Evolutionary conservation across 805 yeast genomes (phyloP).

Genomic region (Brettanomyces anomalus): DNA sequence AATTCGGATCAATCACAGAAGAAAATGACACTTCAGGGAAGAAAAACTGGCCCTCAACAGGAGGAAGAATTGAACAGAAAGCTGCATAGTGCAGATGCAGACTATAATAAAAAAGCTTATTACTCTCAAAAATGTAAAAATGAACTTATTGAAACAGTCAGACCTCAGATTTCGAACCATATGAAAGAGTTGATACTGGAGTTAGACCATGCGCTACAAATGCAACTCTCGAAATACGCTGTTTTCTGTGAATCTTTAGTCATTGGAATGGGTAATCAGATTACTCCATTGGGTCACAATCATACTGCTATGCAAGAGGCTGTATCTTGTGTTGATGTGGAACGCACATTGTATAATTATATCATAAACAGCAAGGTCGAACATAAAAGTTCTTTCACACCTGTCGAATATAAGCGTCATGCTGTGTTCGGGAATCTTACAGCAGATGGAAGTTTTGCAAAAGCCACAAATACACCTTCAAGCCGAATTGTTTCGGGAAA

Average conservation of each 20-base stretch:
- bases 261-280: slow-evolving; percentile 75
- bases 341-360: slow-evolving; percentile 68
- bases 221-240: slow-evolving; percentile 83
- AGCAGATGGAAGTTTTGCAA: slow-evolving; percentile 2
- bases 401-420: slow-evolving; percentile 66
- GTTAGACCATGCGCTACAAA: slow-evolving; percentile 80
- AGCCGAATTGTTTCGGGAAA: background rate
- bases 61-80: slow-evolving; percentile 83
- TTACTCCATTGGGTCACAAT: slow-evolving; percentile 56
- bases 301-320: slow-evolving; percentile 57
- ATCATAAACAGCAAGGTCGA: slow-evolving; percentile 29
- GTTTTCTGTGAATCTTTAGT: slow-evolving; percentile 78
- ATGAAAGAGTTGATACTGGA: slow-evolving; percentile 75
- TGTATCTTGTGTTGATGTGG: slow-evolving; percentile 75
- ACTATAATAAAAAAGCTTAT: slow-evolving; percentile 71
- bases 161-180: slow-evolving; percentile 69
- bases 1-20: slow-evolving; percentile 75
- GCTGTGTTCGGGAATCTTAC: slow-evolving; percentile 41
- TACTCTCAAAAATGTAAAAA: slow-evolving; percentile 65
- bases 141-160: slow-evolving; percentile 58
- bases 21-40: slow-evolving; percentile 70
- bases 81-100: slow-evolving; percentile 77
- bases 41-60: slow-evolving; percentile 73
- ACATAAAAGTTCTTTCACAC: slow-evolving; percentile 37
- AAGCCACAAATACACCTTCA: background rate